Percentiles rank a stretch among this genome's conserved stretches.
phyloP scores from a whole-genome alignment of 2,329 filamentous ascomycete species.

The Fusarium nelsonii region DNA sequence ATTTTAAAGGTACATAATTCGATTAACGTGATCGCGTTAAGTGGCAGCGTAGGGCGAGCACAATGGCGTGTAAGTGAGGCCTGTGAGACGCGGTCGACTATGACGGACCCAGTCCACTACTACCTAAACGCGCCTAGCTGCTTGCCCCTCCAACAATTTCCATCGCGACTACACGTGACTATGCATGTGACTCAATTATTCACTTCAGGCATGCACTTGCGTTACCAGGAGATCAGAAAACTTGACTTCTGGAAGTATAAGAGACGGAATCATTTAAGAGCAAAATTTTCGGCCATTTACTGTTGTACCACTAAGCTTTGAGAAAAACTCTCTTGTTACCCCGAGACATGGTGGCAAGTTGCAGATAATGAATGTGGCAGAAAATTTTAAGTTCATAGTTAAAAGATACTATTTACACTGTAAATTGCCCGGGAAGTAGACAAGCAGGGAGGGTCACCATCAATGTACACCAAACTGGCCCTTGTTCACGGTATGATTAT shows the following conservation, averaged over 20 bases:
- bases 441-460: background rate
- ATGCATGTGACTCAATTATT: constrained; percentile 34
- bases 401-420: background rate
- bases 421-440: background rate
- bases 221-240: no score
- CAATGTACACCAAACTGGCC: background rate
- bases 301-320: no score
- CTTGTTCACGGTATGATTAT: background rate
- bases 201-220: background rate
- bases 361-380: background rate
- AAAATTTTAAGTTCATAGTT: background rate
- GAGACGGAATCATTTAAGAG: no score
- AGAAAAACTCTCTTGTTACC: no score
- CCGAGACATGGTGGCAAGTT: constrained; percentile 9
- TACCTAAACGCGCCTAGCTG: constrained; percentile 28
- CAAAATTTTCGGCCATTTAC: no score
- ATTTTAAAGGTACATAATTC: background rate
- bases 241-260: no score
- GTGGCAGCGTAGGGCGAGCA: background rate
- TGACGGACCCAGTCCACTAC: background rate
- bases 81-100: constrained; percentile 33
- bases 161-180: constrained; percentile 47
- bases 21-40: constrained; percentile 21
- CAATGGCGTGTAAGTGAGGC: constrained; percentile 16
- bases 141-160: constrained; percentile 3